Base-by-base conservation (phyloP, 179 eudicot species). In the Corrigiola litoralis region DNA sequence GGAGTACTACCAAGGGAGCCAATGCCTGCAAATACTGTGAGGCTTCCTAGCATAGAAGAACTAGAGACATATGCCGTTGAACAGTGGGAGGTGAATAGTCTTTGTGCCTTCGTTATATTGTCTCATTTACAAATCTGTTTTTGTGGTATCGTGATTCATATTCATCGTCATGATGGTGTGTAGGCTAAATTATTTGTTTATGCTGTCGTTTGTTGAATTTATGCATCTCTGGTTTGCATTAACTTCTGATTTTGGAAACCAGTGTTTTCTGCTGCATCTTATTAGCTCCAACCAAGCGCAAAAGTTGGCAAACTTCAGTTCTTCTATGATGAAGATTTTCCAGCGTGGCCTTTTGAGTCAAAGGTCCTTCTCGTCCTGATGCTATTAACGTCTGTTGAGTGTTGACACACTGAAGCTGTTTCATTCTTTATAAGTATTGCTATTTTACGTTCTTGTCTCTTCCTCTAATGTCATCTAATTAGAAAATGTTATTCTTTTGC, bases 231-330 rank as follows among this genome's bases (percentile, higher is more conserved):
- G 25, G 16, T 59, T 24, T 24, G 10, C 16, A 0, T n/a, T 71
- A 32, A 54, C 51, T 65, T 56, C 48, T 38, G 28, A 57, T 61
- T 61, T 66, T 78, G 80, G 68, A 50, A 59, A 72, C 25, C 86
- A 92, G 98, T 79, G 82, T 68, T 94, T 94, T 75, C 72, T 94
- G 83, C 87, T 94, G 81, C 95, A 94, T 74, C 97, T 94, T 72
- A 94, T 94, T 71, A 90, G 77, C 81, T 90, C 99, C 46, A 67
- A 77, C 41, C 89, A 86, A 75, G 95, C 79, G 65, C 95, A 87
- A 61, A 83, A 61, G 77, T 66, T 84, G 64, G 82, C 84, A 71
- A 90, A 83, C 63, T 79, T 94, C 72, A 87, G 97, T 72, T 74
- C 97, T 71, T 85, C 95, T 20, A 86, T 90, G 99, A 86, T 94